Base-by-base conservation (phyloP, 768 basidiomycete species). In the Tremella mesenterica region DNA sequence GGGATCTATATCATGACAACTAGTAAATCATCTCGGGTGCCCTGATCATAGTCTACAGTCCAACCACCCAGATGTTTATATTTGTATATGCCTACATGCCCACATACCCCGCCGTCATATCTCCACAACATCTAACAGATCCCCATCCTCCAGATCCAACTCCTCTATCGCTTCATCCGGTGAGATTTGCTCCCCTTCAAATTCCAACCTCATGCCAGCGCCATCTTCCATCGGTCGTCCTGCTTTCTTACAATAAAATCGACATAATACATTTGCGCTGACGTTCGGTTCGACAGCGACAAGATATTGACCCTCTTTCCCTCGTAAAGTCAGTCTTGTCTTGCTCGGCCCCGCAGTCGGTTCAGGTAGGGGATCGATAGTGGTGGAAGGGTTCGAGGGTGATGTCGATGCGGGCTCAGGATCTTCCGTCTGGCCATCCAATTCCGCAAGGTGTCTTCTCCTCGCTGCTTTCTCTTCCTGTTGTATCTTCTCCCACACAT, bases 131-230 rank as follows among this genome's bases (percentile, higher is more conserved):
- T 45, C 44, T 14, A 45, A 7, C 26, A 45, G 28, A 25, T 45
- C 44, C 25, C 44, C 44, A 16, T 21, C 44, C 44, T 45, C 44
- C 4, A 45, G 21, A 45, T 45, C 44, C n/a, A 45, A 2, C 18
- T 56, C 50, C 39, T 52, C 51, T 20, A 60, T 36, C 18, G 30
- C 30, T 10, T 10, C 27, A 26, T 36, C 54, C 4, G 38, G n/a
- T 7, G 50, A 50, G 16, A 52, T 20, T 7, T 23, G 30, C 36
- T 60, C 58, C 5, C 58, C 58, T 45, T 60, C 58, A 18, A 55
- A 52, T 16, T 25, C 33, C 16, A 60, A 31, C 31, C 28, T 21
- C 8, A 60, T 23, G 4, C 33, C 48, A 33, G 9, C 38, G 33
- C 53, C 53, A 21, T n/a, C 20, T n/a, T 16, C n/a, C n/a, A 8